Conservation (phyloP, 495 filamentous ascomycete genomes). For the Penicillium roqueforti region DNA sequence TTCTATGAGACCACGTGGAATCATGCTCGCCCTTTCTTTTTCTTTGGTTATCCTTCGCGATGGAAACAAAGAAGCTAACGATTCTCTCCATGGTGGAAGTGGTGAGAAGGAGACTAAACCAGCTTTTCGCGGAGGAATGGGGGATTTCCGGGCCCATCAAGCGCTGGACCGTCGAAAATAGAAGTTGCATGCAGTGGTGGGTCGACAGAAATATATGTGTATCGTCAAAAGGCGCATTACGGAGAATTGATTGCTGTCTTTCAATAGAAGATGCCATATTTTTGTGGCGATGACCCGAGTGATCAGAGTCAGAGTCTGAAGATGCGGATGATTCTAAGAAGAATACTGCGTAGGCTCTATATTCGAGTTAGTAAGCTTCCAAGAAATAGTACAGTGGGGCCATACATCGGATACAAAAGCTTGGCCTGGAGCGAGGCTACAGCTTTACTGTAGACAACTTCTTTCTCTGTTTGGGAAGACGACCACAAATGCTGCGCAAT, state of each 20-base stretch:
- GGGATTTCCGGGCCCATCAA: constrained; percentile 30
- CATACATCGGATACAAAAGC: constrained; percentile 26
- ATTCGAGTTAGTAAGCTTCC: background rate
- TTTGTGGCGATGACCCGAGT: background rate
- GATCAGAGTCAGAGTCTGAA: background rate
- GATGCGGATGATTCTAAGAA: constrained; percentile 28
- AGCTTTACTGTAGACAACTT: constrained; percentile 25
- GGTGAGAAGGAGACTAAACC: constrained; percentile 28
- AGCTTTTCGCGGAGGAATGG: constrained; percentile 22
- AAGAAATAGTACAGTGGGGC: background rate
- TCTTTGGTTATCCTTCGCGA: constrained; percentile 18
- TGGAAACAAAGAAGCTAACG: constrained; percentile 23
- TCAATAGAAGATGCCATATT: constrained; percentile 5
- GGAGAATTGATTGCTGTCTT: constrained; percentile 25
- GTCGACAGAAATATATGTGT: constrained; percentile 23
- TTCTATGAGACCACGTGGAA: constrained; percentile 23
- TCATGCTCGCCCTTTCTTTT: background rate
- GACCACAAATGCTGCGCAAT: constrained; percentile 18
- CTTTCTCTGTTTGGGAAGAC: constrained; percentile 28
- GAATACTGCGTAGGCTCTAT: constrained; percentile 27
- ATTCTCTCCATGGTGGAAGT: constrained; percentile 29
- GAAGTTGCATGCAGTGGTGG: constrained; percentile 30
- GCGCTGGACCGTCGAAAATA: constrained; percentile 24
- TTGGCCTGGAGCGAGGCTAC: constrained; percentile 24
- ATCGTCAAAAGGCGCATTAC: constrained; percentile 25